Base-by-base conservation (phyloP, 192 early-diverging fungal genomes). In the Gryganskiella cystojenkinii region DNA sequence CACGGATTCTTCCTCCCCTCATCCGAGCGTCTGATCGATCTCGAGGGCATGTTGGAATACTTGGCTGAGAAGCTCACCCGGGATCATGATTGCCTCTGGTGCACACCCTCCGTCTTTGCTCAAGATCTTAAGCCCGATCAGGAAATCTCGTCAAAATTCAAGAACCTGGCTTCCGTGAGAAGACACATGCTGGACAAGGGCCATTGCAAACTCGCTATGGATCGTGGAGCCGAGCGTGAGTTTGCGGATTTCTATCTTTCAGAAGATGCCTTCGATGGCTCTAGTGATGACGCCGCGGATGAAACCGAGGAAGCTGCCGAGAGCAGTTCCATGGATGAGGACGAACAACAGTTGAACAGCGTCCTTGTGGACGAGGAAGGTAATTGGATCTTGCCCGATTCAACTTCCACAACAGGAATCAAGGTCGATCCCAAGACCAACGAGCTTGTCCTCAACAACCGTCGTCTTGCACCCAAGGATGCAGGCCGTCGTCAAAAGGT, bases 121-220 rank as follows among this genome's bases (percentile, higher is more conserved):
- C 60, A 64, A 22, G 47, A 78, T 44, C 47, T 78, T 31, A 34
- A 27, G 6, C 66, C 74, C 9, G 66, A 78, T 49, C 74, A 78
- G 42, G 74, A 78, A 62, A 22, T 78, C 35, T 51, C 68, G 17
- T 27, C 37, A 5, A 28, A 53, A 8, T 72, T 71, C 27, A 47
- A 50, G 3, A 65, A 62, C 30, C 25, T 80, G 52, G 24, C 56
- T 24, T 58, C 53, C 40, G 78, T 80, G 7, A 69, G 78, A 3
- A 43, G 70, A 51, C 78, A 80, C 45, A 80, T 80, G 78, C 49
- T 65, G 42, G 78, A 80, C 34, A 80, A 80, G 60, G 69, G 78
- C 22, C 78, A 80, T 49, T 80, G 78, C 70, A 80, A 80, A 35
- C 58, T 80, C 6, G 56, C 64, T 3, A 67, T 67, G 69, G 78